These are phyloP conservation scores for Torulaspora maleeae DNA, from an alignment of 805 yeast species.

Conservation along the genomic window DNA sequence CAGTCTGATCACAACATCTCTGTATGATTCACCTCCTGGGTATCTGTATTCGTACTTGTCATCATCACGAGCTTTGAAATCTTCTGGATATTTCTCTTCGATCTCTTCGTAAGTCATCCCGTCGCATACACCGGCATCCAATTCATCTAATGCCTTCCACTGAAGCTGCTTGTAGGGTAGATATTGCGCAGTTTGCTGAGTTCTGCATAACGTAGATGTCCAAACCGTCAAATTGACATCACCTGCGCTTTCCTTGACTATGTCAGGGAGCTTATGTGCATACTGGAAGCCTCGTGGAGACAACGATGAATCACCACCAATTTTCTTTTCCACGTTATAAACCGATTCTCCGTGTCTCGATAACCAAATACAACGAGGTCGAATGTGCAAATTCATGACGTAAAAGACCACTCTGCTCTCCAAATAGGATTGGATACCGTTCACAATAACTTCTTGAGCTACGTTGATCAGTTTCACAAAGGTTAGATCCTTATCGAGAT, in stretches of 20 bases:
- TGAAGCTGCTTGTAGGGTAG: slow-evolving; percentile 77
- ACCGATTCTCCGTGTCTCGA: slow-evolving; percentile 95
- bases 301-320: slow-evolving; percentile 90
- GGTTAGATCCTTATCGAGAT: slow-evolving; percentile 59
- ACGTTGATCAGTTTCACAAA: slow-evolving; percentile 86
- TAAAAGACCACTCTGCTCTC: slow-evolving; percentile 92
- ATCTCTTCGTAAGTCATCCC: slow-evolving; percentile 95
- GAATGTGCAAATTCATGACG: slow-evolving; percentile 91
- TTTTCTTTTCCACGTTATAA: slow-evolving; percentile 87
- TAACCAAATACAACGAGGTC: slow-evolving; percentile 88
- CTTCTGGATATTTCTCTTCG: slow-evolving; percentile 81
- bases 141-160: slow-evolving; percentile 96
- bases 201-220: slow-evolving; percentile 89
- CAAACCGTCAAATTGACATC: slow-evolving; percentile 76
- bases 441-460: slow-evolving; percentile 81
- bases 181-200: slow-evolving; percentile 85
- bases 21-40: slow-evolving; percentile 94
- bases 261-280: slow-evolving; percentile 71
- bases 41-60: slow-evolving; percentile 94
- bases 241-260: slow-evolving; percentile 59
- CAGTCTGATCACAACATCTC: slow-evolving; percentile 88
- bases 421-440: slow-evolving; percentile 79
- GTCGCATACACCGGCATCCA: slow-evolving; percentile 97
- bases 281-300: slow-evolving; percentile 81
- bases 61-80: slow-evolving; percentile 91